Evolutionary conservation across 2,329 filamentous ascomycete genomes (phyloP), one percentile per base, ranked within the genome.

Genomic region (Scedosporium apiospermum): DNA sequence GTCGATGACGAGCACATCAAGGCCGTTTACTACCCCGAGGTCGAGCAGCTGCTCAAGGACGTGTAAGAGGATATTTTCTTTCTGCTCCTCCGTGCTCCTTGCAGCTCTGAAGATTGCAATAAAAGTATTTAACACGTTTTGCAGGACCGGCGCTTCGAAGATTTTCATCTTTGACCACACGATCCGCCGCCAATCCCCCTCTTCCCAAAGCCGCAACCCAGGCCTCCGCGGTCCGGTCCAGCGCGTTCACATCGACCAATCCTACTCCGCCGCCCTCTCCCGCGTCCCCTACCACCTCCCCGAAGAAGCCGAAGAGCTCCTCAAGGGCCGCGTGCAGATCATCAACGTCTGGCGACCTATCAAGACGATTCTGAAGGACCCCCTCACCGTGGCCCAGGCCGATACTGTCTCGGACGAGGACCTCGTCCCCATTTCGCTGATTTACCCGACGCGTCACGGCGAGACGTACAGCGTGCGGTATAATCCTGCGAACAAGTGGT

Each of bases 11-110:
- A 81, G 1, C 78, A 79, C 38, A 87, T 93, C 72, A 81, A 85
- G 69, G 69, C 76, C 3, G 76, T 80, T 5, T 93, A 92, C 74
- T 93, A 93, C 72, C 82, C 87, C 0, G 89, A 92, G 70, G 84
- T 89, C 3, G 86, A 90, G 70, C 74, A 84, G 58, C 71, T 91
- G 21, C 72, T 92, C 0, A 87, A 87, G 63, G 81, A 85, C 3
- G 80, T 71, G 87, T 69, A 71, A 65, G 75, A 67, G n/a, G 65
- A 51, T 62, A 51, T 62, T 23, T 0, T 16, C 18, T 3, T 6
- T 18, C 16, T 3, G 5, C 30, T 3, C 12, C 10, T 12, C 57
- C 2, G 10, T 14, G 26, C 1, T 23, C 4, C 4, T 16, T n/a
- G 6, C 14, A 38, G n/a, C 14, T 41, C 10, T 4, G 34, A 3